Conservation (phyloP, 148 eudicot species). For the Fagopyrum tataricum region DNA sequence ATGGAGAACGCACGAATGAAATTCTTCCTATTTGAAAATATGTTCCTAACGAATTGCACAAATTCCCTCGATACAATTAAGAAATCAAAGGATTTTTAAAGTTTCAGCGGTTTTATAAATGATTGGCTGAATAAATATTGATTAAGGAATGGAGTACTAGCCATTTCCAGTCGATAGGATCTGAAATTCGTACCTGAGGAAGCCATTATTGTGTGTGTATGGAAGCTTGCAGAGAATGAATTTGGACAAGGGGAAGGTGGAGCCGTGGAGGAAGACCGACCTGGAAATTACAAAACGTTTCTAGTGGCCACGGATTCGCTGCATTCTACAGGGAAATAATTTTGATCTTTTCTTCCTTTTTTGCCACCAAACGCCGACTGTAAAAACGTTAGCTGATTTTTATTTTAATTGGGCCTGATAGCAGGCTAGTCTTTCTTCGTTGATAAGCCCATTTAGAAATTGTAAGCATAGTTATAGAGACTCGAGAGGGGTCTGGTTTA, state of each 20-base stretch:
- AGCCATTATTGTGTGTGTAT: neutral
- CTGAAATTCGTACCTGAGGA: conserved; percentile 11
- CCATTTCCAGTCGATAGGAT: neutral
- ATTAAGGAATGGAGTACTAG: neutral
- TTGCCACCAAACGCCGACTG: conserved; percentile 1
- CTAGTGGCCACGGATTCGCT: conserved; percentile 12
- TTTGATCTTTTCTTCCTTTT: neutral
- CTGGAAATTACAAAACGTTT: conserved; percentile 3
- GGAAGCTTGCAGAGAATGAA: neutral
- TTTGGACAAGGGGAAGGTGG: neutral
- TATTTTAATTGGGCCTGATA: neutral
- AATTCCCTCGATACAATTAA: neutral
- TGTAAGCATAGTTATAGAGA: no score
- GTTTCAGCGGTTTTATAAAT: neutral
- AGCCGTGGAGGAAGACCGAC: neutral
- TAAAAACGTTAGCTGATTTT: neutral
- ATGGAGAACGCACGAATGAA: neutral
- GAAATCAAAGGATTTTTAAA: neutral
- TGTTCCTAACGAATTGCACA: neutral
- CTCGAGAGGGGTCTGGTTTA: neutral
- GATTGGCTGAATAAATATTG: neutral
- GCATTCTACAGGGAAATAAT: neutral
- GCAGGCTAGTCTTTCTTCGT: neutral
- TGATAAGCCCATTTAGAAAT: neutral
- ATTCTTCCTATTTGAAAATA: neutral